A percentile compares a stretch with the other conserved stretches of the same genome.
These are phyloP conservation scores for Zasmidium citrigriseum DNA, from an alignment of 2,329 filamentous ascomycete species.

Conservation along the genomic window DNA sequence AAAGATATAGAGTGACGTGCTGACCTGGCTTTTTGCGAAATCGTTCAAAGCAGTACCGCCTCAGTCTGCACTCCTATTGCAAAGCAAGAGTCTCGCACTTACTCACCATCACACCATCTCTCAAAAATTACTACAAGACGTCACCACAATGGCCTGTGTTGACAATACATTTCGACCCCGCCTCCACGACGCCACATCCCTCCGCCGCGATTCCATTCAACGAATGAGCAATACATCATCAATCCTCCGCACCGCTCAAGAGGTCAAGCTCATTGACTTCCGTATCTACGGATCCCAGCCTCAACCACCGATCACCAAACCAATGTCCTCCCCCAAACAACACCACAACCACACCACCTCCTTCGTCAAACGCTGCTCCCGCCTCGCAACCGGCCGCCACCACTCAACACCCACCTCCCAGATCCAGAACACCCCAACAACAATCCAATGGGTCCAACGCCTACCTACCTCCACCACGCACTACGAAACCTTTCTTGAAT, in stretches of 20 bases:
- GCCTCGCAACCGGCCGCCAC: constrained; percentile 5
- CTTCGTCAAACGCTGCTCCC: constrained; percentile 16
- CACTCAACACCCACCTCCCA: neutral
- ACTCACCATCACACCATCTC: neutral
- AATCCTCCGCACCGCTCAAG: neutral
- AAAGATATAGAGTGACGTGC: neutral
- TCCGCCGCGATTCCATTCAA: neutral
- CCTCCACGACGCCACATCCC: constrained; percentile 2
- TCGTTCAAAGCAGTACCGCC: too few species aligned
- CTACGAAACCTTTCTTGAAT: constrained; percentile 18
- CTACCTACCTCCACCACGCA: constrained; percentile 7
- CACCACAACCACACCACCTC: neutral
- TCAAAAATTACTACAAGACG: neutral
- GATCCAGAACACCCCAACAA: constrained; percentile 1
- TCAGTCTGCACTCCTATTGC: neutral
- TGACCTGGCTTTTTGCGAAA: neutral
- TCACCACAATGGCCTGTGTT: constrained; percentile 7
- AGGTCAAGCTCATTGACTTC: constrained; percentile 5
- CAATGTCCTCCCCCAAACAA: neutral
- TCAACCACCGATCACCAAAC: neutral
- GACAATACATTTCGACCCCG: neutral
- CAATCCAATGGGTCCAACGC: constrained; percentile 16
- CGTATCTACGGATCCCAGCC: constrained; percentile 5
- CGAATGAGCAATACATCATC: constrained; percentile 2
- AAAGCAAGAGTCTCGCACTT: neutral